These are phyloP conservation scores for Bonia amplexicaulis DNA, from an alignment of 176 grass and related monocot genomes.

Conservation along the genomic window DNA sequence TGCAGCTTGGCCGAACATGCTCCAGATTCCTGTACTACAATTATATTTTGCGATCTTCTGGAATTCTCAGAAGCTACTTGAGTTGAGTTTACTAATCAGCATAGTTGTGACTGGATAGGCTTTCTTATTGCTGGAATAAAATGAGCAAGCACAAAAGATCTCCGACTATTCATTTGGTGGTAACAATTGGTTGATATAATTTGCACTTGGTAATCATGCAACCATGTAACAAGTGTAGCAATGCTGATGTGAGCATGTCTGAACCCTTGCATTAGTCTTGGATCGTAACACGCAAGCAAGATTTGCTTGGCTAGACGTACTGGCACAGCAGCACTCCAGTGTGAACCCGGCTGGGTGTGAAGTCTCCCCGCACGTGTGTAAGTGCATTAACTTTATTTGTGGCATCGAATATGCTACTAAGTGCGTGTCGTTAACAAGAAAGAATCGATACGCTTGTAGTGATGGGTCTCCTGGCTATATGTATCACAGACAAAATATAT, in stretches of 20 bases:
- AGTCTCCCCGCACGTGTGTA: background rate
- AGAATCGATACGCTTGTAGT: background rate
- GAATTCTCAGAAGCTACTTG: background rate
- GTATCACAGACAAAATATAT: background rate
- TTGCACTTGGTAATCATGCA: background rate
- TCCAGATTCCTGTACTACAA: background rate
- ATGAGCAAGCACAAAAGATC: background rate
- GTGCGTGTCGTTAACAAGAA: background rate
- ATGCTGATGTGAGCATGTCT: background rate
- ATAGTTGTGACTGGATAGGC: background rate
- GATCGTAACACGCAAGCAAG: background rate
- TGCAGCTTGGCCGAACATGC: background rate
- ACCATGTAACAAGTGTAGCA: background rate
- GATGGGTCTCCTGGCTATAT: background rate
- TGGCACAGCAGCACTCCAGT: background rate
- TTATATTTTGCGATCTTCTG: background rate
- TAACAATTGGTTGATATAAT: background rate
- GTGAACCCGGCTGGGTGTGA: slow-evolving; percentile 4
- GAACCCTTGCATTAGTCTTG: background rate
- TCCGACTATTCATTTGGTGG: background rate
- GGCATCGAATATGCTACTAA: background rate
- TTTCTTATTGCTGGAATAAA: background rate
- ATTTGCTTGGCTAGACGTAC: background rate
- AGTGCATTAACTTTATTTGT: background rate
- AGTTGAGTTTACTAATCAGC: background rate